Percentiles rank a stretch among this genome's conserved stretches.
phyloP scores from a whole-genome alignment of 2,329 filamentous ascomycete species.

The Penicillium sp. region DNA sequence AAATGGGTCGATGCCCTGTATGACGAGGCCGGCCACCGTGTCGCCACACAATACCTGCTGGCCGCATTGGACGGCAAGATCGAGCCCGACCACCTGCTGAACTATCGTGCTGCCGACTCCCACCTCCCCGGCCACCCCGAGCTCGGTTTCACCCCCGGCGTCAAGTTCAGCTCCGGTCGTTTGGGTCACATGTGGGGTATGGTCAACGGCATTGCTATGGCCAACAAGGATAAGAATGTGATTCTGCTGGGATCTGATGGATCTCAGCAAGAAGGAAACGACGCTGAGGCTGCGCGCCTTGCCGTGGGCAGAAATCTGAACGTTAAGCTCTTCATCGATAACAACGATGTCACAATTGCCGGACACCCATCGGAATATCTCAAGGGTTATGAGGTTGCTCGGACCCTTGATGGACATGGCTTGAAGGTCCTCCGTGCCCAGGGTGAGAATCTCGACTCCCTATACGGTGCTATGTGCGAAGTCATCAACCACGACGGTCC shows the following conservation, averaged over 20 bases:
- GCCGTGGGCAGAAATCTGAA: conserved; percentile 41
- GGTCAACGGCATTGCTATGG: conserved; percentile 42
- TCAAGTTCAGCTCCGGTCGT: conserved; percentile 44
- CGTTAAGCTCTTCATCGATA: conserved; percentile 43
- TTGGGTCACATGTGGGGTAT: conserved; percentile 44
- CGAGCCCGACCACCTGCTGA: conserved; percentile 41
- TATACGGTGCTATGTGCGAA: conserved; percentile 36
- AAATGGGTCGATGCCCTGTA: conserved; percentile 38
- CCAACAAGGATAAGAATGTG: conserved; percentile 39
- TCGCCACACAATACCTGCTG: conserved; percentile 44
- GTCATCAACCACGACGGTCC: conserved; percentile 37
- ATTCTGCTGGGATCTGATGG: conserved; percentile 42
- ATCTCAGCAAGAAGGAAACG: conserved; percentile 45
- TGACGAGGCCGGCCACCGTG: conserved; percentile 43
- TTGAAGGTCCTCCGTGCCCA: conserved; percentile 37
- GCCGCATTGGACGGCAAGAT: conserved; percentile 40
- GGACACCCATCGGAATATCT: conserved; percentile 43
- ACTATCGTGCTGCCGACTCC: conserved; percentile 43
- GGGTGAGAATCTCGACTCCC: conserved; percentile 41
- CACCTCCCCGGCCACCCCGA: conserved; percentile 44
- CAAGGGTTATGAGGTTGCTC: conserved; percentile 36
- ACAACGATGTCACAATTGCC: conserved; percentile 45
- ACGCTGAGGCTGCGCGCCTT: conserved; percentile 43
- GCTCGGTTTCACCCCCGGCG: conserved; percentile 40
- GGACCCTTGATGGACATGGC: conserved; percentile 40